A percentile compares a stretch with the other conserved stretches of the same genome.
These are phyloP conservation scores for Magnolia kwangsiensis DNA, from an alignment of 164 flowering plant genomes.

Conservation along the genomic window DNA sequence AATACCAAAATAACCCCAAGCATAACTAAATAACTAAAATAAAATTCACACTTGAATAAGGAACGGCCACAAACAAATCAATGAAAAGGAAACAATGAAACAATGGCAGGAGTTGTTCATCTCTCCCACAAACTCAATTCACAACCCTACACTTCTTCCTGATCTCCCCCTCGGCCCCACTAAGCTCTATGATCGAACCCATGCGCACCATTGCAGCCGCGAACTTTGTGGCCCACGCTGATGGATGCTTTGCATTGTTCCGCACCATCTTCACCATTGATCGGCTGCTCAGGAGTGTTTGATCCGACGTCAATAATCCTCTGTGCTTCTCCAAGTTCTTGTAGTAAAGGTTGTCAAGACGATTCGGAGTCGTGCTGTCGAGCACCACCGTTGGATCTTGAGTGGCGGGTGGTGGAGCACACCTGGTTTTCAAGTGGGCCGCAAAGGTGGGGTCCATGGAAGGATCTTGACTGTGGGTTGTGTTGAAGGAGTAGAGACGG, in stretches of 20 bases:
- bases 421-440: not conserved
- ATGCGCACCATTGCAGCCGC: conserved; percentile 6
- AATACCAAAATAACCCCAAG: too few relatives aligned
- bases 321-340: not conserved
- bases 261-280: conserved; percentile 2
- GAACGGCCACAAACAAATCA: too few relatives aligned
- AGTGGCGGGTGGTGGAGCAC: not conserved
- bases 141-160: conserved; percentile 10
- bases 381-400: conserved; percentile 1
- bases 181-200: conserved; percentile 6
- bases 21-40: too few relatives aligned
- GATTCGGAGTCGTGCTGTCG: not conserved
- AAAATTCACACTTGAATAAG: not conserved
- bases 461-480: conserved; percentile 13
- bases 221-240: conserved; percentile 28
- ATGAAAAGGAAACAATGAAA: not conserved
- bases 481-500: conserved; percentile 8
- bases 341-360: conserved; percentile 5
- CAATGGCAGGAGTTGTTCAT: not conserved
- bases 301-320: conserved; percentile 6
- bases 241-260: not conserved
- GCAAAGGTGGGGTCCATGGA: not conserved
- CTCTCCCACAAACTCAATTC: conserved; percentile 1
- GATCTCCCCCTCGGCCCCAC: conserved; percentile 3
- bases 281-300: not conserved